A percentile compares a stretch with the other conserved stretches of the same genome.
phyloP scores from a whole-genome alignment of 129 eudicot species.

The Artemisia argyi region DNA sequence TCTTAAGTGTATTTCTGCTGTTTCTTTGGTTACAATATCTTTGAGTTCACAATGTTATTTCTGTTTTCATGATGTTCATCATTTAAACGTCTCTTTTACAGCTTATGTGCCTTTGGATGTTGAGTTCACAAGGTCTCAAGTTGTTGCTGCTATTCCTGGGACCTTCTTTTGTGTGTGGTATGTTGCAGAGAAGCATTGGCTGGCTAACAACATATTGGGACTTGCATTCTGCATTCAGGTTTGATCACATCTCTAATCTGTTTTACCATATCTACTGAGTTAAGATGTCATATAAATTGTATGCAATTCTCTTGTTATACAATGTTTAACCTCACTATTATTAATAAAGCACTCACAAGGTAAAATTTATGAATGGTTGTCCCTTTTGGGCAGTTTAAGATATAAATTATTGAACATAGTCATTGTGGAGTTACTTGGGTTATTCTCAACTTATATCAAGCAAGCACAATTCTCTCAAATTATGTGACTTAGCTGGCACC shows the following conservation, averaged over 20 bases:
- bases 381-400: too few relatives aligned
- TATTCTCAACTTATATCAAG: too few relatives aligned
- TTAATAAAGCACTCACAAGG: too few relatives aligned
- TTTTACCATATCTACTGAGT: background rate
- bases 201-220: constrained; percentile 91
- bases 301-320: too few relatives aligned
- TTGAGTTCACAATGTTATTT: background rate
- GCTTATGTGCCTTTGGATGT: constrained; percentile 73
- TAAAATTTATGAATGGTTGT: too few relatives aligned
- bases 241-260: constrained; percentile 8
- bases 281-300: too few relatives aligned
- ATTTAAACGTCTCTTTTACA: constrained; percentile 11
- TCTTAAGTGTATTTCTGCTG: constrained; percentile 6
- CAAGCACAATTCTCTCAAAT: too few relatives aligned
- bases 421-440: too few relatives aligned
- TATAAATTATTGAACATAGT: too few relatives aligned
- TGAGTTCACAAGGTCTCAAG: constrained; percentile 94
- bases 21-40: constrained; percentile 11
- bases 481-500: too few relatives aligned
- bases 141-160: constrained; percentile 93
- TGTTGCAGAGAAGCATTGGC: constrained; percentile 98
- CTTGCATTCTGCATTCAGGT: constrained; percentile 99
- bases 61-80: constrained; percentile 12
- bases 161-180: constrained; percentile 96
- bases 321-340: too few relatives aligned